Evolutionary conservation across 495 filamentous ascomycete genomes (phyloP), one percentile per base, ranked within the genome.

Genomic region (Chaetomium fimeti): DNA sequence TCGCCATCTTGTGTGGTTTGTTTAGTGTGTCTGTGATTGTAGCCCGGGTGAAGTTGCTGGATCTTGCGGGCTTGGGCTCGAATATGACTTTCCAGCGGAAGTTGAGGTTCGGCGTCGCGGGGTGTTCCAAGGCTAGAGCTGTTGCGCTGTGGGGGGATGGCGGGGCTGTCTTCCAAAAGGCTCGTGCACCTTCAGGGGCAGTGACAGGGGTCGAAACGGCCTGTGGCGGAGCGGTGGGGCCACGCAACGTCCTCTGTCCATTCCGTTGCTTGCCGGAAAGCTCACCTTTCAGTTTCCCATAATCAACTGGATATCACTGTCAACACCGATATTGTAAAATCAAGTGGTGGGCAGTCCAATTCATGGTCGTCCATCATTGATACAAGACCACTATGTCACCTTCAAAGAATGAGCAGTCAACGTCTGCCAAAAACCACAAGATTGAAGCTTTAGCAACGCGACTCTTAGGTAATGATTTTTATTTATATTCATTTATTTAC

Each of bases 1-100:
- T 51, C 54, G 78, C 71, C 80, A 82, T 85, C 59, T 69, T 79
- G 42, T 63, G 2, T 32, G 45, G 8, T 3, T 22, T 57, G 38
- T 28, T 55, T 20, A 22, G 47, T 43, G 16, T 49, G 55, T 15
- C 32, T 20, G 62, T 38, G 47, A 36, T 16, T 45, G n/a, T 0
- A 20, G n/a, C 13, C 24, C 2, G 13, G 53, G 53, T 24, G 11
- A 13, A 15, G 22, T 11, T 27, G 51, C 12, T 20, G 20, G 18
- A 48, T 12, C 13, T 24, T 15, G 38, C 8, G n/a, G 51, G 11
- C 27, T 62, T 56, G 60, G 45, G 58, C n/a, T 49, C 28, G 58
- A 29, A 48, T 36, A 36, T 11, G 5, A n/a, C n/a, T n/a, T 32
- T 59, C 0, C 4, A 18, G n/a, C 51, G n/a, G n/a, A n/a, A n/a